Base-by-base conservation (phyloP, 2,329 filamentous ascomycete genomes). In the Alternaria arbusti region DNA sequence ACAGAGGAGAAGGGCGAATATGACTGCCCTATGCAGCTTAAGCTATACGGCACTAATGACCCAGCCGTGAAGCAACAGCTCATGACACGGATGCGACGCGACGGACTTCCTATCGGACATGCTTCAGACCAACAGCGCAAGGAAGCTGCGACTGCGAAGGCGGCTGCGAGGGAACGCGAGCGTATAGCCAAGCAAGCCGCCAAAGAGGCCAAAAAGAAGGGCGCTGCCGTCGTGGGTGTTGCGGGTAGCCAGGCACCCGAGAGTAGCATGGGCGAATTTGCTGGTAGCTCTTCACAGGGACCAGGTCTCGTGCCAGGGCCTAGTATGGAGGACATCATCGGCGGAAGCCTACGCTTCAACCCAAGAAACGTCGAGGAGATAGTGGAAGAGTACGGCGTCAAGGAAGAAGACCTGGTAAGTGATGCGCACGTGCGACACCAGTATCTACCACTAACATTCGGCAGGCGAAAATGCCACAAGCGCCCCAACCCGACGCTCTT, bases 21-120 rank as follows among this genome's bases (percentile, higher is more conserved):
- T 69, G 92, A 95, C 54, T 95, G 91, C 70, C 92, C 93, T 0
- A 82, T 96, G 17, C 83, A 84, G 32, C 78, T 97, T 26, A 87
- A 85, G 54, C 79, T 96, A 28, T 95, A 88, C 70, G 93, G 93
- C 7, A 87, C 90, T 0, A 84, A 84, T 62, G 85, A 91, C 25
- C 83, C 85, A 9, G 70, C 75, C 1, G 81, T 82, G 54, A 85
- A 87, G 30, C 75, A 84, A 10, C 78, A 82, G 8, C 81, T 96
- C n/a, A 87, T 90, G 70, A 77, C 80, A 5, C 83, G 82, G 54
- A 86, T 96, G 81, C 88, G 89, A 72, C 81, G 77, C 4, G 89
- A 93, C 70, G 89, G 84, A 63, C 82, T 96, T 3, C 83, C 93
- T 3, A 61, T 78, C 3, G 61, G 63, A 12, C 57, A 70, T 43